Evolutionary conservation across 768 basidiomycete genomes (phyloP), one percentile per base, ranked within the genome.

Genomic region (Auricularia heimuer): DNA sequence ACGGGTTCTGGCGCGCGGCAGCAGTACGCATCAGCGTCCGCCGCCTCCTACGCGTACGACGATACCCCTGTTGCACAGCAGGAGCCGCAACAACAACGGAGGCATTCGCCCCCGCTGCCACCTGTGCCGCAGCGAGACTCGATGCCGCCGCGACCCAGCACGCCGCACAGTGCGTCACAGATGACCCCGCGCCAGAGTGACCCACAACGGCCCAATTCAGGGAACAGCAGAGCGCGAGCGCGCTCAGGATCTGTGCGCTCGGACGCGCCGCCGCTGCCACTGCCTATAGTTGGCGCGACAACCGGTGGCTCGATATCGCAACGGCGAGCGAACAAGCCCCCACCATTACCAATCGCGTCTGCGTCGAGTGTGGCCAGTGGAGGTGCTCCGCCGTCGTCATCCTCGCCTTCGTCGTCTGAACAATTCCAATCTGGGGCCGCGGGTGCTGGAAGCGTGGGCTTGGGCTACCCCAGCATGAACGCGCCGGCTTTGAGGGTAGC

Each of bases 271-370:
- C 47, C 51, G 63, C 64, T 39, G 63, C 69, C 34, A 72, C 87
- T 65, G 86, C 39, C 39, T 14, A 42, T 89, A 69, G 88, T 85
- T 69, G 70, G 82, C 3, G 81, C 85, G 1, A 82, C 85, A 12
- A 77, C 71, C 33, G 81, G 84, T 73, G 84, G 90, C 47, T 85
- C 86, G 24, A 88, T 92, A 68, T 82, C 78, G 63, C 85, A 86
- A 71, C 83, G 90, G 65, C 79, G 89, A 64, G 79, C 75, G 54
- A 90, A 89, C 73, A 75, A 81, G 29, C 88, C 89, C 16, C 82
- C 84, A 11, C 85, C 87, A 47, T 80, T 85, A 69, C 65, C 79
- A 70, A 51, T 54, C 8, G 14, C 62, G 18, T 35, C 61, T 35
- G 34, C 51, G 16, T 16, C 65, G 8, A 58, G 51, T 39, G 62